Percentiles rank a stretch among this genome's conserved stretches.
phyloP scores from a whole-genome alignment of 768 basidiomycete genomes.

The Trametes gibbosa region DNA sequence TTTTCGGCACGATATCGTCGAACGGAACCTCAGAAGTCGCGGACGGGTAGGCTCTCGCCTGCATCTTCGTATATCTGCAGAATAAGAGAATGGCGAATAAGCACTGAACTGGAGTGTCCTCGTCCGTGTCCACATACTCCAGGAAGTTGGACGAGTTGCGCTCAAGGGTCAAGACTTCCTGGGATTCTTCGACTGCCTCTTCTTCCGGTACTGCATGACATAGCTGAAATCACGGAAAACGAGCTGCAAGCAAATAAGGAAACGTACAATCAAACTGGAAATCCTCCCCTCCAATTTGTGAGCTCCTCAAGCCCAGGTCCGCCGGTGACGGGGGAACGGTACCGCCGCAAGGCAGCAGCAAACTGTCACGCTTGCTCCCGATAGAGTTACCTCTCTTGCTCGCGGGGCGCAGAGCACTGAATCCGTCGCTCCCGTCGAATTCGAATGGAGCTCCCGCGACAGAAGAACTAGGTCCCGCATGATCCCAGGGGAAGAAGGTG shows the following conservation, averaged over 20 bases:
- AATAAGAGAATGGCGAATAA: constrained; percentile 7
- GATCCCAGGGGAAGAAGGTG: constrained; percentile 81
- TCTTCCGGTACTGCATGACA: constrained; percentile 29
- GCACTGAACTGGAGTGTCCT: not conserved
- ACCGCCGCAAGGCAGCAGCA: constrained; percentile 42
- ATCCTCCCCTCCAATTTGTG: constrained; percentile 53
- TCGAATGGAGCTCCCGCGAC: constrained; percentile 38
- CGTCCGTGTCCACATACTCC: constrained; percentile 50
- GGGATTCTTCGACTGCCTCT: constrained; percentile 40
- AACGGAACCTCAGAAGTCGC: constrained; percentile 51
- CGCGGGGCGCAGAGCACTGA: constrained; percentile 28
- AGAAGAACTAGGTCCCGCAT: constrained; percentile 66
- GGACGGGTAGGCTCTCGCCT: constrained; percentile 55
- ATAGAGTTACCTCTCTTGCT: constrained; percentile 51
- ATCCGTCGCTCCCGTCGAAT: constrained; percentile 40
- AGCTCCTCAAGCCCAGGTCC: constrained; percentile 32
- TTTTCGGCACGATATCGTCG: constrained; percentile 61
- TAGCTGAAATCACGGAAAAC: not conserved
- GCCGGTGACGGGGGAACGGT: constrained; percentile 48
- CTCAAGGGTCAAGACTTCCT: constrained; percentile 58
- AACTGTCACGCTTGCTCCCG: constrained; percentile 55
- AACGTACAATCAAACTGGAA: constrained; percentile 64
- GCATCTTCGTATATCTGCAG: constrained; percentile 75
- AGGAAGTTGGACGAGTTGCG: constrained; percentile 78
- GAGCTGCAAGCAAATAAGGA: constrained; percentile 7